Evolutionary conservation across 371 early-diverging fungal genomes (phyloP), one percentile per base, ranked within the genome.

Genomic region (Basidiobolus meristosporus): DNA sequence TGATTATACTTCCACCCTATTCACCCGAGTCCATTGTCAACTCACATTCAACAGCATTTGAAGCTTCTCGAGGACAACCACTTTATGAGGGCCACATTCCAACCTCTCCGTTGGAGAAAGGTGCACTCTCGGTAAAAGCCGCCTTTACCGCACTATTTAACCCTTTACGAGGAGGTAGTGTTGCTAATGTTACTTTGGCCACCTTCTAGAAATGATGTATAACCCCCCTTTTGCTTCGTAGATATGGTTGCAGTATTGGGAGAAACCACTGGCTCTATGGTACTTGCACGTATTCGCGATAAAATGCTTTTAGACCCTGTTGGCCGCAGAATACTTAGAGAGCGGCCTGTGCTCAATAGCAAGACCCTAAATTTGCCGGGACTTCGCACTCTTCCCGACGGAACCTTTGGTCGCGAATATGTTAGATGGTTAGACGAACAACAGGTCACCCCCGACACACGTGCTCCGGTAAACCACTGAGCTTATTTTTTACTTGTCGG

Each of bases 241-340:
- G 83, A 90, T 41, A 84, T 90, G 76, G 74, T 95, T 10, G 96
- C 96, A 1, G 69, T 80, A 3, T 63, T 95, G 18, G 95, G 91
- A 18, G 96, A 95, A 51, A 73, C 85, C 2, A 93, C 92, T 6
- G 78, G 82, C 3, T 59, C 56, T 12, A 46, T 58, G 2, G 69
- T 72, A 43, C 52, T 91, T 3, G 50, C 46, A 15, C 53, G 63
- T 14, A 70, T 93, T 53, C 68, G 90, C 12, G 65, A 73, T 38
- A 65, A 68, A 35, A 90, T 95, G 92, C 64, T 90, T 3, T 44
- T 51, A 31, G 72, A 75, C 39, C 48, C 59, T 10, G 64, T 59
- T 0, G 96, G 96, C 6, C 69, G 93, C 14, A 65, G 74, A 5
- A 87, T 95, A 29, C 54, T 95, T 31, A 62, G 75, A 12, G 81